Percentiles rank a stretch among this genome's conserved stretches.
Conservation (phyloP, 1,284 basidiomycete species). For the Serendipita sp. region DNA sequence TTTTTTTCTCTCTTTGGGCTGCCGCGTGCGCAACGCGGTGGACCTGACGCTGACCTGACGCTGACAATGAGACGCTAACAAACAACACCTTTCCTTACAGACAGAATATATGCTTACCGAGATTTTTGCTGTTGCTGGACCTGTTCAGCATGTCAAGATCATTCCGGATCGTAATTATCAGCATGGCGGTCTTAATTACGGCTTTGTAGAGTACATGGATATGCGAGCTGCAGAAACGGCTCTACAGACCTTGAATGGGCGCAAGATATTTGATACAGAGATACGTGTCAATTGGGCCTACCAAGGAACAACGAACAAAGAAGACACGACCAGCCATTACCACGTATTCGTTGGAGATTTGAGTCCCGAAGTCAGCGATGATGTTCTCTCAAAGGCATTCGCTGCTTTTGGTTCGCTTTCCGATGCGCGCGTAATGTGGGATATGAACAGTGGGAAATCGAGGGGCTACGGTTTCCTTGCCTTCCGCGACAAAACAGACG, state of each 20-base stretch:
- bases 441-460: constrained; percentile 98
- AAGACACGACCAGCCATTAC: constrained; percentile 89
- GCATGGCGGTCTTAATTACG: constrained; percentile 95
- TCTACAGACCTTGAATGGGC: constrained; percentile 88
- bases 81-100: not conserved
- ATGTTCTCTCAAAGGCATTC: constrained; percentile 92
- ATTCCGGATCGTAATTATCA: constrained; percentile 97
- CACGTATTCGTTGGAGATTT: constrained; percentile 99
- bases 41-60: not conserved
- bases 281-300: constrained; percentile 98
- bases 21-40: not conserved
- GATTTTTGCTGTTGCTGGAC: constrained; percentile 90
- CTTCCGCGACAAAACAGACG: constrained; percentile 91
- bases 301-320: constrained; percentile 89
- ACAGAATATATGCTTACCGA: constrained; percentile 91
- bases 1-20: constrained; percentile 3
- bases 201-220: constrained; percentile 95
- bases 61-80: not conserved
- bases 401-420: constrained; percentile 86
- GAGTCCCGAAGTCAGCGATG: constrained; percentile 94
- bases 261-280: constrained; percentile 96
- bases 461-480: constrained; percentile 88
- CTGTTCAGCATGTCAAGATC: constrained; percentile 95
- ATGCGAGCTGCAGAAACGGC: constrained; percentile 96
- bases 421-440: constrained; percentile 99